Percentiles rank a stretch among this genome's conserved stretches.
Evolutionary conservation across 257 asterid species (phyloP).

Genomic region (Cynanchum wilfordii): DNA sequence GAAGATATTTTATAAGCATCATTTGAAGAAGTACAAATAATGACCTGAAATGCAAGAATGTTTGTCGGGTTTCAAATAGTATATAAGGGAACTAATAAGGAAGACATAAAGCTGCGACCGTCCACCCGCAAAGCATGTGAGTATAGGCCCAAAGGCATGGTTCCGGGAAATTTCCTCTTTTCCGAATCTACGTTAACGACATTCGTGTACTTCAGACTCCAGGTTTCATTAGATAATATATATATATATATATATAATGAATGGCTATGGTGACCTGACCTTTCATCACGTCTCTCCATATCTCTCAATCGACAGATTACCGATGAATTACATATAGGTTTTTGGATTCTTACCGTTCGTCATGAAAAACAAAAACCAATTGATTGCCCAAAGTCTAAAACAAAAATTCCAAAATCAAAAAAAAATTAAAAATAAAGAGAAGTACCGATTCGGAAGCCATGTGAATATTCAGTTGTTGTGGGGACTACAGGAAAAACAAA

Average conservation of each 20-base stretch:
- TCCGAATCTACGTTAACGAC: slow-evolving; percentile 1
- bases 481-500: neutral
- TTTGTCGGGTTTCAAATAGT: too few relatives aligned
- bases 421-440: neutral
- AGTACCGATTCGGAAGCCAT: neutral
- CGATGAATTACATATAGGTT: neutral
- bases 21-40: too few relatives aligned
- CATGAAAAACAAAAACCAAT: neutral
- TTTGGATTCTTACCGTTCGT: neutral
- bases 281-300: neutral
- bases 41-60: too few relatives aligned
- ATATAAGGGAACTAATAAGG: too few relatives aligned
- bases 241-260: neutral
- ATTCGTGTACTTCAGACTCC: too few relatives aligned
- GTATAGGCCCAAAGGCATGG: neutral
- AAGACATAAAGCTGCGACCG: too few relatives aligned
- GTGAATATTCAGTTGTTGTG: slow-evolving; percentile 6
- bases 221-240: neutral
- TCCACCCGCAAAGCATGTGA: neutral
- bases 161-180: neutral
- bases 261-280: neutral
- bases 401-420: neutral
- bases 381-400: neutral
- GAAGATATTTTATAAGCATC: too few relatives aligned
- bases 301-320: neutral